phyloP scores from a whole-genome alignment of 805 yeast genomes.

The Saturnispora halmiae region DNA sequence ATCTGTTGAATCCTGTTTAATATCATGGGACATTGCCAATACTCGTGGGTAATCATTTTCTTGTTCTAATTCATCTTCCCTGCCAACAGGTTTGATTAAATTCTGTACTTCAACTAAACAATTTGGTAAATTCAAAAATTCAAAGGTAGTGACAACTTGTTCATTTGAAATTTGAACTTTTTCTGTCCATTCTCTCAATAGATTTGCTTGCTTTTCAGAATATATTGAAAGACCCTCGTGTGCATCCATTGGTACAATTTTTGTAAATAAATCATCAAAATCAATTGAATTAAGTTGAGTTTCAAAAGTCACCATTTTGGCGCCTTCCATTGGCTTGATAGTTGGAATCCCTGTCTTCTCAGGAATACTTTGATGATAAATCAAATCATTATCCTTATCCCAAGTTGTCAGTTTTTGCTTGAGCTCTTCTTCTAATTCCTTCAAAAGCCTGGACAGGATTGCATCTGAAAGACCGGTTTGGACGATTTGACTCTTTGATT shows the following conservation, averaged over 20 bases:
- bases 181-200: constrained; percentile 67
- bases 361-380: constrained; percentile 76
- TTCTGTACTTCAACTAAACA: constrained; percentile 46
- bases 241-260: constrained; percentile 75
- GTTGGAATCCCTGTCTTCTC: constrained; percentile 49
- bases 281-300: constrained; percentile 38
- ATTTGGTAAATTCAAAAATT: constrained; percentile 67
- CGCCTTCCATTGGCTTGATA: constrained; percentile 60
- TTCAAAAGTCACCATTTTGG: constrained; percentile 48
- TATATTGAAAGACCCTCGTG: constrained; percentile 83
- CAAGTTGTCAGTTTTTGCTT: constrained; percentile 30
- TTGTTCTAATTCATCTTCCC: constrained; percentile 17
- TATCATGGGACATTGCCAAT: constrained; percentile 31
- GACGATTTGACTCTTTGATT: not conserved
- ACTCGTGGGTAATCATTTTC: constrained; percentile 33
- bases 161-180: constrained; percentile 68
- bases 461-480: not conserved
- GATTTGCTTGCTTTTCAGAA: constrained; percentile 79
- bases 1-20: constrained; percentile 13
- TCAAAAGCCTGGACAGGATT: not conserved
- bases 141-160: constrained; percentile 70
- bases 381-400: constrained; percentile 80
- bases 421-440: constrained; percentile 12
- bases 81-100: constrained; percentile 15
- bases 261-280: constrained; percentile 56